Percentiles rank a stretch among this genome's conserved stretches.
Conservation (phyloP, 2,329 filamentous ascomycete species). For the Alternaria sp. region DNA sequence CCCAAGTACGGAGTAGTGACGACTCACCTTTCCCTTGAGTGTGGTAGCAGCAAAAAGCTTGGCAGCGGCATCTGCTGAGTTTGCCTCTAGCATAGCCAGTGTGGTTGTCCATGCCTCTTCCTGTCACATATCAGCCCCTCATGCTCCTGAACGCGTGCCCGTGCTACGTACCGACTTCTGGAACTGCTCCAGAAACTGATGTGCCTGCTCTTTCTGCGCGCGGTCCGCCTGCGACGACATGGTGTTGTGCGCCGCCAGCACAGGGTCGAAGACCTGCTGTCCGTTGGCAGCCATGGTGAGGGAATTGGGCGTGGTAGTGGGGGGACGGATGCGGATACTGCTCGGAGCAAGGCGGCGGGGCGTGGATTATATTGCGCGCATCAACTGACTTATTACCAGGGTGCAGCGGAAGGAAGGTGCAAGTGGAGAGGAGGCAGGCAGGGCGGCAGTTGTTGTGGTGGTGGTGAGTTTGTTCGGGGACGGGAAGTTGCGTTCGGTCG, state of each 20-base stretch:
- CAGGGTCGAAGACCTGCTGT: constrained; percentile 78
- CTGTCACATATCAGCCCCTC: constrained; percentile 56
- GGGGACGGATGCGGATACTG: constrained; percentile 31
- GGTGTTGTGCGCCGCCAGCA: constrained; percentile 85
- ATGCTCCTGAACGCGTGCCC: constrained; percentile 17
- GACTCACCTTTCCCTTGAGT: constrained; percentile 90
- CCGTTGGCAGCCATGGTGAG: constrained; percentile 71
- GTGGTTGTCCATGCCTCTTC: constrained; percentile 90
- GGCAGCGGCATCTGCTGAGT: constrained; percentile 77
- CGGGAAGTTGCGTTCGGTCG: constrained; percentile 29
- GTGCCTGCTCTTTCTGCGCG: constrained; percentile 84
- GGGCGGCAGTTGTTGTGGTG: constrained; percentile 9
- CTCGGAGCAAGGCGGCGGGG: constrained; percentile 34
- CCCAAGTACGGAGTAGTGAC: not conserved
- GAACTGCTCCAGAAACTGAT: constrained; percentile 90
- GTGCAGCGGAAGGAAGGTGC: constrained; percentile 3
- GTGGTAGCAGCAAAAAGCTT: constrained; percentile 97
- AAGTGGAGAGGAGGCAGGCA: constrained; percentile 1
- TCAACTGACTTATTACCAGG: constrained; percentile 19
- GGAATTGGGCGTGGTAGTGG: constrained; percentile 25
- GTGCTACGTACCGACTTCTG: constrained; percentile 86
- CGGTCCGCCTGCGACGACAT: constrained; percentile 86
- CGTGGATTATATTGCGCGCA: constrained; percentile 34
- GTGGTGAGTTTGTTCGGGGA: constrained; percentile 27
- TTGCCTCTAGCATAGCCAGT: constrained; percentile 82